Evolutionary conservation across 2,329 filamentous ascomycete genomes (phyloP).

Genomic region (Colletotrichum sp.): DNA sequence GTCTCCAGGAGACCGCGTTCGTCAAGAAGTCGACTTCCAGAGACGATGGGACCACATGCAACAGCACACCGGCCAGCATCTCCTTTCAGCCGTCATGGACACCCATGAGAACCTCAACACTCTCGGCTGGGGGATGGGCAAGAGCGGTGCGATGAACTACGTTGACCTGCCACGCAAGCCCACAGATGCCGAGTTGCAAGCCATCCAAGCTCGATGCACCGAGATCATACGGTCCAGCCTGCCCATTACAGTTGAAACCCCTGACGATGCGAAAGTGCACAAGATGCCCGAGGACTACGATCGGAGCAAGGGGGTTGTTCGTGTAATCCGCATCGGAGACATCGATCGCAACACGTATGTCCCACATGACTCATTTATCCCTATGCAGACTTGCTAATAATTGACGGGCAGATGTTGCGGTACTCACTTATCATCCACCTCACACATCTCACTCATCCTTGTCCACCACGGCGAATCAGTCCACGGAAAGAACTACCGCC

Average conservation of each 20-base stretch:
- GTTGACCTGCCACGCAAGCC: slow-evolving; percentile 33
- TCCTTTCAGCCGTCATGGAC: slow-evolving; percentile 35
- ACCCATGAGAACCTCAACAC: slow-evolving; percentile 27
- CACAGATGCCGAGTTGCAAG: slow-evolving; percentile 24
- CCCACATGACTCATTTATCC: background rate
- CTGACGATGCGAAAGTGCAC: slow-evolving; percentile 26
- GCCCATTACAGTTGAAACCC: slow-evolving; percentile 28
- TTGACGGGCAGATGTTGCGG: slow-evolving; percentile 30
- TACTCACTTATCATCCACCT: slow-evolving; percentile 34
- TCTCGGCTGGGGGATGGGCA: slow-evolving; percentile 34
- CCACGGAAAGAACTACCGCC: slow-evolving; percentile 34
- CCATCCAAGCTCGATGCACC: slow-evolving; percentile 29
- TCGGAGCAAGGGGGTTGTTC: slow-evolving; percentile 31
- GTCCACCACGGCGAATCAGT: slow-evolving; percentile 31
- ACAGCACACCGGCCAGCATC: slow-evolving; percentile 36
- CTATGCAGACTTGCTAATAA: too few relatives aligned
- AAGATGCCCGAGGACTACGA: slow-evolving; percentile 33
- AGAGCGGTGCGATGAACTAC: slow-evolving; percentile 32
- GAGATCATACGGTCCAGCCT: slow-evolving; percentile 28
- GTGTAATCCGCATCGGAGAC: slow-evolving; percentile 32
- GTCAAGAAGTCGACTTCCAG: slow-evolving; percentile 30
- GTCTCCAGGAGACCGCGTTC: slow-evolving; percentile 22
- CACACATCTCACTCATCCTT: slow-evolving; percentile 32
- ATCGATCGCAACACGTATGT: slow-evolving; percentile 34
- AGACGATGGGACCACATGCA: slow-evolving; percentile 39